Base-by-base conservation (phyloP, 495 filamentous ascomycete genomes). In the Darksidea phi region DNA sequence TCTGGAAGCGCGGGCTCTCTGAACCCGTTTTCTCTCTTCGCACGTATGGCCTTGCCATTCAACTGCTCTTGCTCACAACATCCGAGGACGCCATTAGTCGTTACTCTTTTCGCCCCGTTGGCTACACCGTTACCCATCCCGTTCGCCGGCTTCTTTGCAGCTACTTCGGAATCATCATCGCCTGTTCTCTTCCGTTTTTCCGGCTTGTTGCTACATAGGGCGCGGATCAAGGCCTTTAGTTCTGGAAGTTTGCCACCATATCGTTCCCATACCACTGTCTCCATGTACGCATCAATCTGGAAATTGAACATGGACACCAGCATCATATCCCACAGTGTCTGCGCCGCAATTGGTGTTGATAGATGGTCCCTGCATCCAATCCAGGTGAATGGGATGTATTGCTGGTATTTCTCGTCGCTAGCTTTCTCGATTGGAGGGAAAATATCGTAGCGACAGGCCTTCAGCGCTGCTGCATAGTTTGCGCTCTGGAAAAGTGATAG, bases 311-410 rank as follows among this genome's bases (percentile, higher is more conserved):
- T 58, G 36, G 61, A 64, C 2, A 64, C 48, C 1, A 64, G 17
- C 48, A 64, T 64, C 61, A 64, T 64, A n/a, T 64, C 37, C 41
- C 54, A 64, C 12, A 64, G 48, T 11, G 53, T 64, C 26, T 58
- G 54, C 4, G 54, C 32, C 15, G 59, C 18, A 5, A 63, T 63
- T 26, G 24, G 15, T 17, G 54, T 64, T 10, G 61, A 58, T 4
- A 64, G 55, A 38, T 48, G 26, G 54, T 64, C 61, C 28, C 48
- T 47, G 38, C 54, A 64, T 24, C 55, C 56, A 37, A 59, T 59
- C 56, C 62, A 65, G n/a, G 56, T 65, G 43, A 65, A 65, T 2
- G 62, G 55, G 37, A 65, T 59, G 28, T 65, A 65, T 32, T 65
- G 55, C 34, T 58, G 49, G 38, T 65, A 65, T 34, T 65, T 65